Percentiles rank a stretch among this genome's conserved stretches.
These are phyloP conservation scores for Kluyveromyces sp. DNA, from an alignment of 1,139 yeast genomes.

Conservation along the genomic window DNA sequence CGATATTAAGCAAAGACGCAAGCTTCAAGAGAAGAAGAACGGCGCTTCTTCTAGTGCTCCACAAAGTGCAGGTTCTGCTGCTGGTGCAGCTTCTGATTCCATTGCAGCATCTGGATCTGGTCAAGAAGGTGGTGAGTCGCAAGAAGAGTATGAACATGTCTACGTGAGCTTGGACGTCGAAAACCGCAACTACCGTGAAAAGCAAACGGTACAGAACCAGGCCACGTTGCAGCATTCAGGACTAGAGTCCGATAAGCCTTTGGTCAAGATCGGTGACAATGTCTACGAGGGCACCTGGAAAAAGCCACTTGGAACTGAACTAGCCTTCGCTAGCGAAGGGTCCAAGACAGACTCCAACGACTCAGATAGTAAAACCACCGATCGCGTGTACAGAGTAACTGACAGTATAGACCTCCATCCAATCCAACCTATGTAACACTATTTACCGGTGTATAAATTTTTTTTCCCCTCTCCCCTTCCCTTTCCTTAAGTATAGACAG, in stretches of 20 bases:
- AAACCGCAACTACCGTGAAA: conserved; percentile 25
- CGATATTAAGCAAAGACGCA: conserved; percentile 47
- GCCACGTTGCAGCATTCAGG: conserved; percentile 46
- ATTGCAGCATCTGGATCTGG: too few relatives aligned
- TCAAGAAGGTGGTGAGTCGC: too few relatives aligned
- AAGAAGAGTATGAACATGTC: conserved; percentile 31
- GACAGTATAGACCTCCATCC: conserved; percentile 30
- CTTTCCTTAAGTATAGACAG: background rate
- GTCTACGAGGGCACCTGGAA: conserved; percentile 75
- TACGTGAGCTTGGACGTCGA: conserved; percentile 41
- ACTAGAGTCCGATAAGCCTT: conserved; percentile 42
- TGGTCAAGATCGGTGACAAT: conserved; percentile 45
- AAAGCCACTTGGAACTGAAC: conserved; percentile 74
- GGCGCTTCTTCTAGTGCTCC: conserved; percentile 11
- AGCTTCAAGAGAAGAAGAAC: conserved; percentile 7
- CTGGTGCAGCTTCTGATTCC: too few relatives aligned
- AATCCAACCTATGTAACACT: conserved; percentile 25
- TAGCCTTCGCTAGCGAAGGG: conserved; percentile 36
- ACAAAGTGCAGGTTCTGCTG: background rate
- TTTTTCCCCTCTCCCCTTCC: background rate
- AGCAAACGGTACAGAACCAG: conserved; percentile 25
- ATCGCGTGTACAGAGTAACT: conserved; percentile 26
- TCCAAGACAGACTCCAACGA: conserved; percentile 5
- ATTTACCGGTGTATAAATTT: background rate
- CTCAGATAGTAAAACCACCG: conserved; percentile 6